Percentiles rank a stretch among this genome's conserved stretches.
Evolutionary conservation across 805 yeast genomes (phyloP).

Genomic region (Candida silvicultrix): DNA sequence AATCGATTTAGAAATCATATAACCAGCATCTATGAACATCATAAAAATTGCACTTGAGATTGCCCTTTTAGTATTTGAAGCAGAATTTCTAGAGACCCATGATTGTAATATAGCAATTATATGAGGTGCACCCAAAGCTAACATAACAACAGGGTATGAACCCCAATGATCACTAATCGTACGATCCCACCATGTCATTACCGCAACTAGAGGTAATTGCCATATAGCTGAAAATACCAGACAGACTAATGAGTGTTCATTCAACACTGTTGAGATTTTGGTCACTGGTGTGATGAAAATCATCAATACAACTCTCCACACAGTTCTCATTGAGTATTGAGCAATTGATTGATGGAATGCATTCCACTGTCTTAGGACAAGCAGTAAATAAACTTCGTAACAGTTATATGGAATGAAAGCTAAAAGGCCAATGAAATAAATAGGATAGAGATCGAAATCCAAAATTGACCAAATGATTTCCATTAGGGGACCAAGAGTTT

Average conservation of each 20-base stretch:
- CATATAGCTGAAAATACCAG: background rate
- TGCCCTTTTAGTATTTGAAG: background rate
- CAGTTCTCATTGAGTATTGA: background rate
- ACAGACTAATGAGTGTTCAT: background rate
- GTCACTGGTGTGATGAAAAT: background rate
- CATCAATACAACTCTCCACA: background rate
- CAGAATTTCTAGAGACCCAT: background rate
- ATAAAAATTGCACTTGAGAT: background rate
- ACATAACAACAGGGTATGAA: background rate
- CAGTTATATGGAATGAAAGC: background rate
- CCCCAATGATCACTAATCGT: background rate
- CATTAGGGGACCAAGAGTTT: background rate
- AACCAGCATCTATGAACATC: background rate
- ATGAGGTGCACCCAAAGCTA: background rate
- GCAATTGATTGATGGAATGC: background rate
- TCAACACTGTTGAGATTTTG: background rate
- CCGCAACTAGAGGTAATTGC: background rate
- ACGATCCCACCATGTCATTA: background rate
- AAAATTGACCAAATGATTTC: background rate
- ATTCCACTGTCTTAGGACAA: background rate
- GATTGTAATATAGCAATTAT: background rate
- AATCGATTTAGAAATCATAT: background rate
- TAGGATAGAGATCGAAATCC: background rate
- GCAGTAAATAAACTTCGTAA: background rate
- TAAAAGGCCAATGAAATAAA: background rate